phyloP scores from a whole-genome alignment of 116 monocot species.

The Dioscorea cayenensis region DNA sequence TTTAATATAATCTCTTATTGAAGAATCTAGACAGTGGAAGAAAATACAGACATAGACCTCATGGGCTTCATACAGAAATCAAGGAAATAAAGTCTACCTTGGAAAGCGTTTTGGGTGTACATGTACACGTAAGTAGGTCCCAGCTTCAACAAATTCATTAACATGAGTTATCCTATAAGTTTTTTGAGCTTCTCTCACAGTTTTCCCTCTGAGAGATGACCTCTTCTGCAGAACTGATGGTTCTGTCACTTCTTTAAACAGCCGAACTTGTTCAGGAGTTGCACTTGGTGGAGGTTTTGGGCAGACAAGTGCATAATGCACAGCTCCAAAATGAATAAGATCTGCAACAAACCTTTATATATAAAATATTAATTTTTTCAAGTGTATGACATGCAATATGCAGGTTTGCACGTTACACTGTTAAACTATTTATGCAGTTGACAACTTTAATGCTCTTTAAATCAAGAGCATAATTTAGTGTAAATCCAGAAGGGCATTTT shows the following conservation, averaged over 20 bases:
- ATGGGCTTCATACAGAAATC: neutral
- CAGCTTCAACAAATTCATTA: slow-evolving; percentile 79
- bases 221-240: slow-evolving; percentile 70
- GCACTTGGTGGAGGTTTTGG: slow-evolving; percentile 87
- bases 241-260: slow-evolving; percentile 70
- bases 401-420: no score
- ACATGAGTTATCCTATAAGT: slow-evolving; percentile 65
- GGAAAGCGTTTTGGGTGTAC: slow-evolving; percentile 94
- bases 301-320: slow-evolving; percentile 87
- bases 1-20: no score
- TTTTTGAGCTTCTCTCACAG: slow-evolving; percentile 91
- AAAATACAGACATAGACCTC: no score
- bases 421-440: no score
- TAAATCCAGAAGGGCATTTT: no score
- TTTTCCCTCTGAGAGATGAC: slow-evolving; percentile 86
- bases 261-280: slow-evolving; percentile 64
- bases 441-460: no score
- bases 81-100: slow-evolving; percentile 32
- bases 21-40: no score
- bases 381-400: neutral
- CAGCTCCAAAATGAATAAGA: slow-evolving; percentile 92
- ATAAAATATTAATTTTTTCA: slow-evolving; percentile 21
- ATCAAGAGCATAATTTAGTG: no score
- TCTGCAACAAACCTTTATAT: slow-evolving; percentile 90
- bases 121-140: slow-evolving; percentile 87